Base-by-base conservation (phyloP, 768 basidiomycete species). In the Termitomyces sp. region DNA sequence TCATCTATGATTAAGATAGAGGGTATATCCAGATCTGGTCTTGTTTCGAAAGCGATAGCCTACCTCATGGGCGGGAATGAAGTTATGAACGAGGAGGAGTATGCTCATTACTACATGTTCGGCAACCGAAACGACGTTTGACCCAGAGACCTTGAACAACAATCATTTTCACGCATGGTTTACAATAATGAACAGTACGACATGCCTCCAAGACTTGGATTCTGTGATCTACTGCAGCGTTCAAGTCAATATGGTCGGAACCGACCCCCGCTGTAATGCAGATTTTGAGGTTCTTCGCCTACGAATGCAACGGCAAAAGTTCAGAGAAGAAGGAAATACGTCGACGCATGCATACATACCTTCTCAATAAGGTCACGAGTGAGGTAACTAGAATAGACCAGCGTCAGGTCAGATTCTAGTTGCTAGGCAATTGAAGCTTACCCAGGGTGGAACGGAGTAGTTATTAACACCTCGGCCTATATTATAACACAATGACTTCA, bases 101-200 rank as follows among this genome's bases (percentile, higher is more conserved):
- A 96, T 95, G 70, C 85, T 87, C 92, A 94, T 94, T 57, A 92
- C 71, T 59, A 92, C 92, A 70, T 93, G 91, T 72, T 95, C 94
- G 46, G 92, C 93, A 43, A 95, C 94, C 12, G 90, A 93, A 52
- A 88, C 87, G 53, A 94, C 93, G 67, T 94, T 95, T 24, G 89
- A 92, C 37, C 93, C 93, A 31, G 92, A 87, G 37, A 94, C 89
- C 75, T 41, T 83, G 56, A 55, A 44, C 31, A 49, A 36, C n/a
- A 24, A 44, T 62, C 56, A 55, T 64, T 39, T 53, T 58, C 54
- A 44, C 55, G 53, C 3, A 41, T 32, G 51, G 24, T 43, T 53
- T 41, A n/a, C n/a, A n/a, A 18, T 37, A 14, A 36, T 14, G 7
- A 12, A 31, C 7, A 18, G 16, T 27, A 18, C 8, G 50, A 43